A percentile compares a stretch with the other conserved stretches of the same genome.
Evolutionary conservation across 129 eudicot genomes (phyloP).

Genomic region (Saussurea involucrata): DNA sequence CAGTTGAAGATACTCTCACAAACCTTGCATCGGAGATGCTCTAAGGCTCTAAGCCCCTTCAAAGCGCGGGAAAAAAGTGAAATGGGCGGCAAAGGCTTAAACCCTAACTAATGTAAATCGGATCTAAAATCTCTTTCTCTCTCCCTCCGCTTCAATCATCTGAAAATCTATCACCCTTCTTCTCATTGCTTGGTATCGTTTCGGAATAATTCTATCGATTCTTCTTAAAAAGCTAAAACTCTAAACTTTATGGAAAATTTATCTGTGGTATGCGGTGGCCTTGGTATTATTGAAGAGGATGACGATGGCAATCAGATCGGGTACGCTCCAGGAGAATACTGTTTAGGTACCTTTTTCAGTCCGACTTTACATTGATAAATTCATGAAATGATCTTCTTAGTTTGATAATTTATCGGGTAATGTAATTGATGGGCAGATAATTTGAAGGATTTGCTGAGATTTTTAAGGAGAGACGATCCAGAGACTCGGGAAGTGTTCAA

Average conservation of each 20-base stretch:
- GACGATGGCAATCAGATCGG: slow-evolving; percentile 50
- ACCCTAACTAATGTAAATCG: slow-evolving; percentile 22
- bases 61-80: slow-evolving; percentile 21
- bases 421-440: slow-evolving; percentile 51
- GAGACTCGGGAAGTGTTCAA: slow-evolving; percentile 83
- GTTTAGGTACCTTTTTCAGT: slow-evolving; percentile 41
- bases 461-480: slow-evolving; percentile 85
- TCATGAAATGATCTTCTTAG: not conserved
- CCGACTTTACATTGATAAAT: not conserved
- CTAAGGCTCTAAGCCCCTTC: not conserved
- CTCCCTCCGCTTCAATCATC: not conserved
- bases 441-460: slow-evolving; percentile 90
- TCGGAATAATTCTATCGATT: not conserved
- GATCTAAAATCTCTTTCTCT: not conserved
- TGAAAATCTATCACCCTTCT: not conserved
- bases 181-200: not conserved
- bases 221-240: slow-evolving; percentile 8
- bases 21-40: too few relatives aligned
- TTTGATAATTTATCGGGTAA: not conserved
- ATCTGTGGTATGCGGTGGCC: slow-evolving; percentile 66
- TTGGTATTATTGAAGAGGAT: slow-evolving; percentile 59
- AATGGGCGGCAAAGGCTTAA: slow-evolving; percentile 22
- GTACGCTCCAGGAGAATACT: slow-evolving; percentile 54
- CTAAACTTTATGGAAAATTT: slow-evolving; percentile 46
- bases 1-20: too few relatives aligned